A percentile compares a stretch with the other conserved stretches of the same genome.
Conservation (phyloP, 306 rosid genomes). For the Medicago ruthenica region DNA sequence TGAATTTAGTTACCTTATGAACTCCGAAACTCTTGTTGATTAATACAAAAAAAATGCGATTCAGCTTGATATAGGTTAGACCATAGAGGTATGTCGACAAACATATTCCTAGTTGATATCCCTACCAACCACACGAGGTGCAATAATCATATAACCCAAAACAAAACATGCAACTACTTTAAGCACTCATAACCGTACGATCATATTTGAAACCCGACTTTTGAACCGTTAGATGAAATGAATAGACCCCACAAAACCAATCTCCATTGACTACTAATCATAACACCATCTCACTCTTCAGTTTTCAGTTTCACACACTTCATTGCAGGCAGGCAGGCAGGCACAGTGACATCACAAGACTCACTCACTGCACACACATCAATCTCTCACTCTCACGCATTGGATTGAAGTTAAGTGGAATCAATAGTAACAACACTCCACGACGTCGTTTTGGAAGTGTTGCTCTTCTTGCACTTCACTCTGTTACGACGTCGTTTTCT, state of each 20-base stretch:
- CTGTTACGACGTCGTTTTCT: conserved; percentile 34
- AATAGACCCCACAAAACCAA: conserved; percentile 19
- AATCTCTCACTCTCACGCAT: conserved; percentile 17
- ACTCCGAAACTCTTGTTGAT: no score
- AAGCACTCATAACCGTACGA: conserved; percentile 39
- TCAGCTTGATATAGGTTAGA: no score
- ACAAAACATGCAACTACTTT: background rate
- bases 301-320: background rate
- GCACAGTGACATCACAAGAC: background rate
- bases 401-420: no score
- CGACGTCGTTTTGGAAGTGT: conserved; percentile 21
- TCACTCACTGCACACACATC: conserved; percentile 23
- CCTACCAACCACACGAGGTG: background rate
- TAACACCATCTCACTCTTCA: conserved; percentile 6
- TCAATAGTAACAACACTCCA: background rate
- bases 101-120: no score
- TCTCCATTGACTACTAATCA: conserved; percentile 32
- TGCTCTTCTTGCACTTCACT: conserved; percentile 17
- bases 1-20: no score
- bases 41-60: no score
- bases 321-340: background rate
- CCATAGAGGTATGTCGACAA: no score
- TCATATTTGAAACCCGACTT: background rate
- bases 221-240: conserved; percentile 49
- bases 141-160: conserved; percentile 10